These are phyloP conservation scores for Murraya paniculata DNA, from an alignment of 345 rosid species.

Conservation along the genomic window DNA sequence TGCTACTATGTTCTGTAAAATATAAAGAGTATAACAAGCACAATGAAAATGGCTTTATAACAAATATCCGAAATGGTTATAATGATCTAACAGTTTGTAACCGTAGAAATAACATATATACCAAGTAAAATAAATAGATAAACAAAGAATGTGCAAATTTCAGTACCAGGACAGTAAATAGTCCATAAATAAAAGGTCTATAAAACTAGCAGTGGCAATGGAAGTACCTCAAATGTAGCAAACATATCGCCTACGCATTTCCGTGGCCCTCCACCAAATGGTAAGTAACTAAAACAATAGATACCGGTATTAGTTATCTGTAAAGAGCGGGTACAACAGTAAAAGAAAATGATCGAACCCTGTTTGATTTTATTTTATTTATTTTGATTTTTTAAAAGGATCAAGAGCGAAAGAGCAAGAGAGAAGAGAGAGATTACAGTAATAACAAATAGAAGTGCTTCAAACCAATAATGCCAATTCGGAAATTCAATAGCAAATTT, in stretches of 20 bases:
- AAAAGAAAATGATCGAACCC: background rate
- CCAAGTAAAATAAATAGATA: background rate
- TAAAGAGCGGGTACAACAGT: background rate
- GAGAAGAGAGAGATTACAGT: background rate
- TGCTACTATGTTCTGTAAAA: conserved; percentile 69
- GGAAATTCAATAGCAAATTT: background rate
- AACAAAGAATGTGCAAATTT: background rate
- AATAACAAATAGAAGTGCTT: background rate
- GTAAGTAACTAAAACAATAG: conserved; percentile 69
- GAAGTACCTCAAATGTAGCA: conserved; percentile 81
- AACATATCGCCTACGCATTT: conserved; percentile 98
- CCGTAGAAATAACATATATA: background rate
- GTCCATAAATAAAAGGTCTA: background rate
- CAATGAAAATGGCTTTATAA: background rate
- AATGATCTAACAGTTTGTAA: background rate
- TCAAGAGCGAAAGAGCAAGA: background rate
- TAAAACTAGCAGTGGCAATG: conserved; percentile 7
- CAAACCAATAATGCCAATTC: background rate
- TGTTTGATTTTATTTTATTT: background rate
- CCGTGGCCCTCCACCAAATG: conserved; percentile 96
- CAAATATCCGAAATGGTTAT: background rate
- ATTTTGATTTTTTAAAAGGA: background rate
- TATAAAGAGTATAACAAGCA: background rate
- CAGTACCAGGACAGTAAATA: background rate
- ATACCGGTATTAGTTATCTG: conserved; percentile 1